Evolutionary conservation across 2,329 filamentous ascomycete species (phyloP).

Genomic region (Pseudogymnoascus sp.): DNA sequence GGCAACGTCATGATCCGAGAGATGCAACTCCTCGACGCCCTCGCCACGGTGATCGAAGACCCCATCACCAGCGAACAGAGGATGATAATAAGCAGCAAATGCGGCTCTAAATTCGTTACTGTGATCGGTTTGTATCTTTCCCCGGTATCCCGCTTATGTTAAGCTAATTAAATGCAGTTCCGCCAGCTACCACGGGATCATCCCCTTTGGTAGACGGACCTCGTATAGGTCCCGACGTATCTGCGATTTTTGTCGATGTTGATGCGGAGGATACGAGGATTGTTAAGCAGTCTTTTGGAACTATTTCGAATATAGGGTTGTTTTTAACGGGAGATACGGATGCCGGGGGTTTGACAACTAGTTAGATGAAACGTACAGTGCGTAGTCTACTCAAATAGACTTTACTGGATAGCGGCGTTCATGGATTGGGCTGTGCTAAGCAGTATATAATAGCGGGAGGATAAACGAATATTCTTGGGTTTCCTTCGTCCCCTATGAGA

Average conservation of each 20-base stretch:
- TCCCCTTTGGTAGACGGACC: not conserved
- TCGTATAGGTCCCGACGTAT: not conserved
- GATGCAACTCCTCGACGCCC: conserved; percentile 12
- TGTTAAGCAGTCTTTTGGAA: conserved; percentile 8
- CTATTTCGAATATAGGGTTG: not conserved
- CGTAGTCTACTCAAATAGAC: too few species aligned
- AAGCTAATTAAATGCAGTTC: not conserved
- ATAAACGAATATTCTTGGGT: too few species aligned
- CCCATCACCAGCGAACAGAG: conserved; percentile 8
- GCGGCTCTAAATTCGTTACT: conserved; percentile 12
- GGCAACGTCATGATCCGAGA: conserved; percentile 13
- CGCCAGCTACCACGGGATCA: not conserved
- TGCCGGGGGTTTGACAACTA: too few species aligned
- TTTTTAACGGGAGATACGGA: not conserved
- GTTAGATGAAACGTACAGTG: too few species aligned
- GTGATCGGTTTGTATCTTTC: not conserved
- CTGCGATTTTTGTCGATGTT: conserved; percentile 7
- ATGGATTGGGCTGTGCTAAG: too few species aligned
- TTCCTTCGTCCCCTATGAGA: too few species aligned
- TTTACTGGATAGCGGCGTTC: too few species aligned
- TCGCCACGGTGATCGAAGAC: conserved; percentile 8
- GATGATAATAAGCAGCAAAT: conserved; percentile 12
- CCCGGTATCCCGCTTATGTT: not conserved
- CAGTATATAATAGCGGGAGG: too few species aligned
- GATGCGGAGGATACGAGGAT: not conserved